A percentile compares a stretch with the other conserved stretches of the same genome.
These are phyloP conservation scores for Dictyostelium brefeldianum DNA, from an alignment of 78 protist species.

Conservation along the genomic window DNA sequence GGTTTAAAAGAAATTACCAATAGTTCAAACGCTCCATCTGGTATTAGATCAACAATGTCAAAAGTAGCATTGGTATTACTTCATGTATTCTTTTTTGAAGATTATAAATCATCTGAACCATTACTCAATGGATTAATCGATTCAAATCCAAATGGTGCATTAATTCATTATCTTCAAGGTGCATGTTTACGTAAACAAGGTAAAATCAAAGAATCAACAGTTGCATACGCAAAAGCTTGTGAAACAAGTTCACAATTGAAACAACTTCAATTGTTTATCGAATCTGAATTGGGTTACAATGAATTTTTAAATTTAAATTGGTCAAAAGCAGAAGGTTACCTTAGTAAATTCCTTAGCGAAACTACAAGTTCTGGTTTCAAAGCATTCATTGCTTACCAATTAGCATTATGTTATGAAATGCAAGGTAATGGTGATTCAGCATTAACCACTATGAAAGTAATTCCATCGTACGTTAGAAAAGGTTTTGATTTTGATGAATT, in stretches of 20 bases:
- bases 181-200: slow-evolving; percentile 71
- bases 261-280: slow-evolving; percentile 67
- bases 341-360: slow-evolving; percentile 33
- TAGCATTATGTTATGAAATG: slow-evolving; percentile 65
- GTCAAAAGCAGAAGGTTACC: slow-evolving; percentile 33
- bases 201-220: slow-evolving; percentile 31
- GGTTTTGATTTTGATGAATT: slow-evolving; percentile 80
- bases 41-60: slow-evolving; percentile 62
- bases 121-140: not conserved
- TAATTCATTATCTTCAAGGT: slow-evolving; percentile 61
- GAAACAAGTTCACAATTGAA: slow-evolving; percentile 43
- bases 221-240: slow-evolving; percentile 12
- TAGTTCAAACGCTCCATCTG: not conserved
- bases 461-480: slow-evolving; percentile 35
- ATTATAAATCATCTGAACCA: slow-evolving; percentile 50
- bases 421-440: slow-evolving; percentile 15
- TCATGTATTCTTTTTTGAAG: slow-evolving; percentile 75
- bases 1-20: slow-evolving; percentile 53
- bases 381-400: slow-evolving; percentile 62
- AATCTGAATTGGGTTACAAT: slow-evolving; percentile 77
- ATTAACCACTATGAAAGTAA: not conserved
- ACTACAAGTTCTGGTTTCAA: slow-evolving; percentile 65
- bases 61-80: slow-evolving; percentile 27
- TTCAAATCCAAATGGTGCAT: slow-evolving; percentile 53
- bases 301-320: slow-evolving; percentile 74